Base-by-base conservation (phyloP, 129 eudicot species). In the Pseudognaphalium luteoalbum region DNA sequence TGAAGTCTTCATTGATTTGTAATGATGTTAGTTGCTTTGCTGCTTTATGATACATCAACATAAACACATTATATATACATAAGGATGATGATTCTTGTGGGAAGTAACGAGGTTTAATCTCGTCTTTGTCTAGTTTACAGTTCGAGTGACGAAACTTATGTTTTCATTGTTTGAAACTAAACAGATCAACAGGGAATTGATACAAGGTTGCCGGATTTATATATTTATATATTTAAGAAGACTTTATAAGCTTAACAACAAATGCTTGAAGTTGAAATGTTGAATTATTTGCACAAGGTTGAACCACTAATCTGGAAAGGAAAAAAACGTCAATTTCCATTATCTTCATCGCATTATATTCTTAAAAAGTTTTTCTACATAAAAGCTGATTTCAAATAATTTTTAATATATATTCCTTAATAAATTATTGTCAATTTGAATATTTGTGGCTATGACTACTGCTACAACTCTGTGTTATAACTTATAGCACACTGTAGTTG, bases 1-100 rank as follows among this genome's bases (percentile, higher is more conserved):
- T 66, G 71, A 63, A 65, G 34, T 74, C 74, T 64, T 84, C 88
- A 84, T 78, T 59, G 81, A 6, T 20, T 20, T 39, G 47, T 4
- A 25, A 34, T 34, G 63, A 63, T 14, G 52, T 59, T 52, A 14
- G 54, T 47, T 47, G 54, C 12, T 33, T 57, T n/a, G 44, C 33
- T 65, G 32, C 6, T 68, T 60, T 14, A 29, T 63, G 47, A 42
- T 70, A 67, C 15, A 68, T n/a, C 70, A 0, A 67, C 15, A 68
- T n/a, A 70, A 20, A 7, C 7, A 14, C 14, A n/a, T 11, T 78
- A 78, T 78, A 59, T 69, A 69, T 28, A 60, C 68, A 78, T 12
- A 25, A 25, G 28, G 28, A 25, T 25, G 0, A 25, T 17, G 66
- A 62, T 30, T 29, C 47, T 68, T 65, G 74, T 79, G 35, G 76